Evolutionary conservation across 2,329 filamentous ascomycete species (phyloP).

Genomic region (Fusarium nurragi): DNA sequence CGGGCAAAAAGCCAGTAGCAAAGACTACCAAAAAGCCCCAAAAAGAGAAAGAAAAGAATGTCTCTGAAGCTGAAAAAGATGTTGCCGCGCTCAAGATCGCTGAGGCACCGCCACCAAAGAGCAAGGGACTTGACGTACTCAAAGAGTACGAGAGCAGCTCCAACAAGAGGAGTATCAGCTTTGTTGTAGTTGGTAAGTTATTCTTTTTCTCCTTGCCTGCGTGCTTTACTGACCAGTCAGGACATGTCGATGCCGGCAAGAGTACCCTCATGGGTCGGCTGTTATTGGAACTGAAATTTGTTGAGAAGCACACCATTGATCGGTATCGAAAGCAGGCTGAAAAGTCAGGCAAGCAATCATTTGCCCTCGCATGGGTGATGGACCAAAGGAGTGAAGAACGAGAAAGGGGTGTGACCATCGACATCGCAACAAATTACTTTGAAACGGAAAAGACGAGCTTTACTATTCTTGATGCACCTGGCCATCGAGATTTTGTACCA

Average conservation of each 20-base stretch:
- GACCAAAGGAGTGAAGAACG: constrained; percentile 92
- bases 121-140: constrained; percentile 85
- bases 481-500: constrained; percentile 94
- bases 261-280: constrained; percentile 98
- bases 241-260: constrained; percentile 97
- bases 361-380: constrained; percentile 96
- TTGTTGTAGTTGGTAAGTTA: constrained; percentile 87
- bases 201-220: neutral
- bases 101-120: constrained; percentile 67
- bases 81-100: constrained; percentile 54
- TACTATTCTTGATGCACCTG: constrained; percentile 94
- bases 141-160: constrained; percentile 80
- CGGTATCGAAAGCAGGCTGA: constrained; percentile 90
- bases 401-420: constrained; percentile 90
- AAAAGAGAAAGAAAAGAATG: constrained; percentile 54
- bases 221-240: constrained; percentile 55
- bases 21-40: constrained; percentile 53
- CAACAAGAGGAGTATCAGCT: constrained; percentile 84
- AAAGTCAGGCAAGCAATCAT: constrained; percentile 91
- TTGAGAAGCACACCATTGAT: constrained; percentile 88
- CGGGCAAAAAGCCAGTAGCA: constrained; percentile 60
- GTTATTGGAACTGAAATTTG: constrained; percentile 85
- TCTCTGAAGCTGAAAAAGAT: constrained; percentile 40
- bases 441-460: constrained; percentile 88
- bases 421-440: constrained; percentile 95